Evolutionary conservation across 2,329 filamentous ascomycete genomes (phyloP).

Genomic region (Amesomyces nigricolor): DNA sequence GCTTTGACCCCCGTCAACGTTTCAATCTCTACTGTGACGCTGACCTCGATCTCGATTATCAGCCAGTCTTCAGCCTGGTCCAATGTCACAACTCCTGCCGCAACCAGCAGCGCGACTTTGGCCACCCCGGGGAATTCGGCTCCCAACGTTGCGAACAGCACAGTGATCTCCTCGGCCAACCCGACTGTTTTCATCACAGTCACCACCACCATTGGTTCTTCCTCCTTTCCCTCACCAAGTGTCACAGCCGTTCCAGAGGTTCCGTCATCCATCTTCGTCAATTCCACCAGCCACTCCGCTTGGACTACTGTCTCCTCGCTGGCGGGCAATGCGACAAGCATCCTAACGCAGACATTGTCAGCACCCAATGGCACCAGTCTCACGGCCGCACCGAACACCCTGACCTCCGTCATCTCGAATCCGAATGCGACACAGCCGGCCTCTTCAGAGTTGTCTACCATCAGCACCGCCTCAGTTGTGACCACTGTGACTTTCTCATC

Average conservation of each 20-base stretch:
- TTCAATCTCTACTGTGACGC: neutral
- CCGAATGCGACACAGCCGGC: neutral
- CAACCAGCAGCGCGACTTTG: neutral
- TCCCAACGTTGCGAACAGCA: neutral
- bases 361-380: neutral
- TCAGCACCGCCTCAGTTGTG: neutral
- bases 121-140: neutral
- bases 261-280: neutral
- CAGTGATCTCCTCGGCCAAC: neutral
- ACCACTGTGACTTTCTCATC: neutral
- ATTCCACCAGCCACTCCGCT: neutral
- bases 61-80: neutral
- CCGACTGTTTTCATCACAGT: neutral
- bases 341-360: neutral
- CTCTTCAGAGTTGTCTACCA: too few relatives aligned
- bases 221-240: neutral
- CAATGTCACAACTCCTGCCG: neutral
- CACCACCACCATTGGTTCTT: neutral
- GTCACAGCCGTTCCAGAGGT: neutral
- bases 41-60: neutral
- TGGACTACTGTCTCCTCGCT: too few relatives aligned
- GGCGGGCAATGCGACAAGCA: neutral
- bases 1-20: neutral
- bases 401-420: too few relatives aligned
- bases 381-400: too few relatives aligned